Evolutionary conservation across 2,329 filamentous ascomycete species (phyloP).

Genomic region (Xylariales sp.): DNA sequence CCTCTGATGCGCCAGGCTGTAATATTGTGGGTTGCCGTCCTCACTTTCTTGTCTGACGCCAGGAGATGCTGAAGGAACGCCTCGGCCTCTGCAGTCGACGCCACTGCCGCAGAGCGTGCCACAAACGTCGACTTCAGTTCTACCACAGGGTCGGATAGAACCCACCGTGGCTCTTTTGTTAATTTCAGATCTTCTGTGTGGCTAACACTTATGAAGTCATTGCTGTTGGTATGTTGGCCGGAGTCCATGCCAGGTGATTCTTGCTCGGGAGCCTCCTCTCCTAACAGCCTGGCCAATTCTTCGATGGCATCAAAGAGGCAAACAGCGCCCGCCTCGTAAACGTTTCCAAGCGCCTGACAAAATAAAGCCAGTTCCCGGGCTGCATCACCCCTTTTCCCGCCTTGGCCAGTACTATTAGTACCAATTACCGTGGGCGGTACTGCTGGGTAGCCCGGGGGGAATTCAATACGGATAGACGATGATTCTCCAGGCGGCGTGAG

Average conservation of each 20-base stretch:
- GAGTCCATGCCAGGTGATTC: slow-evolving; percentile 42
- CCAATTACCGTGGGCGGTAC: slow-evolving; percentile 78
- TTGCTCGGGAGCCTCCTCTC: slow-evolving; percentile 48
- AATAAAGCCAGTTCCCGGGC: slow-evolving; percentile 77
- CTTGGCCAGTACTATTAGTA: slow-evolving; percentile 79
- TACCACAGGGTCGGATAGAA: slow-evolving; percentile 75
- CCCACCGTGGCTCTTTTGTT: slow-evolving; percentile 70
- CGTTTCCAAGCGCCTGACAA: slow-evolving; percentile 71
- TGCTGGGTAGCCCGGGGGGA: slow-evolving; percentile 80
- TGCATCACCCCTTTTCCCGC: slow-evolving; percentile 77
- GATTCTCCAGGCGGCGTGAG: slow-evolving; percentile 73
- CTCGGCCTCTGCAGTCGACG: slow-evolving; percentile 76
- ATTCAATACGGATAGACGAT: slow-evolving; percentile 71
- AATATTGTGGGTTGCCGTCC: slow-evolving; percentile 94
- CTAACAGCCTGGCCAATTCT: slow-evolving; percentile 65
- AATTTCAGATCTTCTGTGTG: slow-evolving; percentile 17
- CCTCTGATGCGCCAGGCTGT: slow-evolving; percentile 88
- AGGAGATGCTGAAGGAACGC: slow-evolving; percentile 79
- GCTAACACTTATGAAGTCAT: slow-evolving; percentile 28
- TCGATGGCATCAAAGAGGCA: slow-evolving; percentile 95
- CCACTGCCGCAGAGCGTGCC: slow-evolving; percentile 78
- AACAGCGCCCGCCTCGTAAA: slow-evolving; percentile 79
- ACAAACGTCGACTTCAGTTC: slow-evolving; percentile 92
- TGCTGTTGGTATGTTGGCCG: slow-evolving; percentile 29
- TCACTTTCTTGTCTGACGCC: slow-evolving; percentile 83